Base-by-base conservation (phyloP, 805 yeast genomes). In the Lipomyces spencermartinsiae region DNA sequence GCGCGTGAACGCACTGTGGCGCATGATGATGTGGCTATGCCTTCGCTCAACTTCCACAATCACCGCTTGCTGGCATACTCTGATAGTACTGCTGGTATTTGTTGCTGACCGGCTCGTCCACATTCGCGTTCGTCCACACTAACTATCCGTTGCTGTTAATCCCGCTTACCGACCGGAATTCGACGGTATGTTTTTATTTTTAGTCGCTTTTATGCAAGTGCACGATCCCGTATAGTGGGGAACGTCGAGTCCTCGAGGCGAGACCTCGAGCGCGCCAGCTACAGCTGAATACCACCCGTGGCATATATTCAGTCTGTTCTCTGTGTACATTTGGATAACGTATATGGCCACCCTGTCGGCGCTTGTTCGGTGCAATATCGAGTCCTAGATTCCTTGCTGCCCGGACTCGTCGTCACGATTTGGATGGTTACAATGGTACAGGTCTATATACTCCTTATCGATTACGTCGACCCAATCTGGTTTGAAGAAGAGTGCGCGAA, bases 11-110 rank as follows among this genome's bases (percentile, higher is more conserved):
- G n/a, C 49, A 19, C 22, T 16, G 49, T 43, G 49, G 49, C 49
- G 22, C 49, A n/a, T 19, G 22, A 43, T 7, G 49, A n/a, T 43
- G 49, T 43, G 49, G 49, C 49, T 43, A 22, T 43, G 8, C 25
- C 22, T 43, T 43, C 49, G 49, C 49, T 43, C 49, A 43, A 43
- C 49, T 43, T 43, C 49, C 49, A 43, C 49, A 5, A 43, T 43
- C 49, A 43, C 8, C 22, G 1, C 49, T 43, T 25, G 19, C 8
- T 43, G 25, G 49, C 10, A 3, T n/a, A 6, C 22, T 2, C 19
- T 43, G 49, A 43, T 43, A 43, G 16, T 43, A 25, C 49, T 19
- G 22, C 7, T 16, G 12, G 7, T 14, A 43, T 43, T 43, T 12
- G 49, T 10, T 12, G 4, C 43, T n/a, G 49, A 16, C 49, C 10